Base-by-base conservation (phyloP, 176 grass and related monocot species). In the Echinochloa phyllopogon region DNA sequence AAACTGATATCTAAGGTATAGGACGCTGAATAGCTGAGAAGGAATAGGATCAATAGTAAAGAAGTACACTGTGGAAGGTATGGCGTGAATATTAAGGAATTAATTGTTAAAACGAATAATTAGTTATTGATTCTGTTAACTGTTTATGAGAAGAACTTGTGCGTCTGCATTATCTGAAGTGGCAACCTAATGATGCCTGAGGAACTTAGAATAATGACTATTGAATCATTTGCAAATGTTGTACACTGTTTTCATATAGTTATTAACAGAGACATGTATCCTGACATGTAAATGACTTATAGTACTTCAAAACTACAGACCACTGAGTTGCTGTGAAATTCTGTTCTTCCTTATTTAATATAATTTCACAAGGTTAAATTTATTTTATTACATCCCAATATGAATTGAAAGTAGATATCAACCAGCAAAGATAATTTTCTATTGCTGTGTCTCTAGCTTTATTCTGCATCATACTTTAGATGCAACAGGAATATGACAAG, bases 201-300 rank as follows among this genome's bases (percentile, higher is more conserved):
- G 65, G 75, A 61, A 44, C 12, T 53, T 87, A 17, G 27, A 38
- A 75, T 39, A 39, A 42, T 79, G 59, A 10, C 8, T 40, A 10
- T 29, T 68, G 62, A 74, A 62, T 29, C 81, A 37, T 64, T 75
- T 53, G 6, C 68, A 80, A 43, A 79, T 61, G 1, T n/a, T 80
- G 15, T 27, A 60, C 8, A 0, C 17, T 50, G 0, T 79, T 69
- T 72, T 42, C 6, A 42, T 80, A 37, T 79, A 47, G 38, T 14
- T 53, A 57, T 55, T 81, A 15, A 73, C 44, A 74, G 21, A 18
- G 58, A 74, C 14, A 74, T 66, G 20, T 63, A 64, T 52, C 56
- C 60, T 72, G 14, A 33, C 42, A 33, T 81, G 15, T 51, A 29
- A 86, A 4, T n/a, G 21, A n/a, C 0, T 42, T 43, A 9, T 2